Percentiles rank a stretch among this genome's conserved stretches.
Conservation (phyloP, 495 filamentous ascomycete species). For the Penicillium daleae region DNA sequence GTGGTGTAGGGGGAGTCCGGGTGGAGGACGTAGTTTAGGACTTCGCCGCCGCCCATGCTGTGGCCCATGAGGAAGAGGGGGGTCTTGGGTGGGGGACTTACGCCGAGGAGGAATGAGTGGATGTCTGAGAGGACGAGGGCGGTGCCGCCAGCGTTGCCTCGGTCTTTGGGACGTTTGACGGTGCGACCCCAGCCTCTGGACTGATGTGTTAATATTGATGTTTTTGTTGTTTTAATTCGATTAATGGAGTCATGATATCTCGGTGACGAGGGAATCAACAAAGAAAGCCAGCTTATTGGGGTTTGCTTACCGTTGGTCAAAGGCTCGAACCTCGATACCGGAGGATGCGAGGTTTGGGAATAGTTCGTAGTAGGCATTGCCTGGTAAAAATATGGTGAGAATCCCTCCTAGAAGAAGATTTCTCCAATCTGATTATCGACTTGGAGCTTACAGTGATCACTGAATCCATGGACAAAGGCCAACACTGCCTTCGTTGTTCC, state of each 20-base stretch:
- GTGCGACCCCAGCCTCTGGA: slow-evolving; percentile 58
- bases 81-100: slow-evolving; percentile 42
- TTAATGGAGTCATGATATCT: no score
- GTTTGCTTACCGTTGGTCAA: slow-evolving; percentile 71
- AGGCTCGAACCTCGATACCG: slow-evolving; percentile 71
- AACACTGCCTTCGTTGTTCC: slow-evolving; percentile 63
- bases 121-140: slow-evolving; percentile 74
- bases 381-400: slow-evolving; percentile 21
- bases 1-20: slow-evolving; percentile 26
- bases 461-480: slow-evolving; percentile 85
- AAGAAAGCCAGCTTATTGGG: background rate
- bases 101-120: slow-evolving; percentile 60
- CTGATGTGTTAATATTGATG: background rate
- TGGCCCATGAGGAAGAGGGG: slow-evolving; percentile 89
- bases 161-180: slow-evolving; percentile 50
- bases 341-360: slow-evolving; percentile 69
- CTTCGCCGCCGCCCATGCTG: slow-evolving; percentile 80
- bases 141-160: slow-evolving; percentile 74
- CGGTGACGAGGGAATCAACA: background rate
- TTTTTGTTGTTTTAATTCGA: no score
- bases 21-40: slow-evolving; percentile 35
- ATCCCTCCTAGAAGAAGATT: no score
- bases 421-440: background rate
- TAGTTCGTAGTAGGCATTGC: slow-evolving; percentile 71
- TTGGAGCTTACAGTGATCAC: slow-evolving; percentile 63